phyloP scores from a whole-genome alignment of 192 early-diverging fungal species.

The Coemansia sp. region DNA sequence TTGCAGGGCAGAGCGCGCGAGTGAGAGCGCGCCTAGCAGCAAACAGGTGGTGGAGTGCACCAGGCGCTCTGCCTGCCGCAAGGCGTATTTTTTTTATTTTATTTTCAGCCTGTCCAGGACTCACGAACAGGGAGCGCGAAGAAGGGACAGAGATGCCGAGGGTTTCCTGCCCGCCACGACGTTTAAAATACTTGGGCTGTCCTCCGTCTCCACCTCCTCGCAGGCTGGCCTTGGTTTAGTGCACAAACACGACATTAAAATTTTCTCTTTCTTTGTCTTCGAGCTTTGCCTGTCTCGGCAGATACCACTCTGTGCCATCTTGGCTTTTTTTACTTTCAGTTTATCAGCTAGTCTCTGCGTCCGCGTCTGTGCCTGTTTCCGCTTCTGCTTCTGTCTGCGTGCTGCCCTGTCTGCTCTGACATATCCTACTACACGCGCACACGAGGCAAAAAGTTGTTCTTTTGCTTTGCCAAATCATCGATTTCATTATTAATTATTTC shows the following conservation, averaged over 20 bases:
- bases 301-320: neutral
- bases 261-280: neutral
- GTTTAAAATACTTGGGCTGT: constrained; percentile 12
- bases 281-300: neutral
- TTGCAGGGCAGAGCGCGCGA: constrained; percentile 18
- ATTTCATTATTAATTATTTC: neutral
- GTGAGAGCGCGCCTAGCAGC: constrained; percentile 18
- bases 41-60: constrained; percentile 19
- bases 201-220: neutral
- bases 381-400: neutral
- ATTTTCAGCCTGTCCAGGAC: neutral
- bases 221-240: neutral
- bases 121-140: neutral
- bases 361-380: neutral
- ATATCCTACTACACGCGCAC: neutral
- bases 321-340: neutral
- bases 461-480: neutral
- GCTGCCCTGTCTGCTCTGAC: neutral
- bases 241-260: neutral
- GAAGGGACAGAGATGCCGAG: constrained; percentile 13
- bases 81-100: constrained; percentile 8
- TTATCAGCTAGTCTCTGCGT: neutral
- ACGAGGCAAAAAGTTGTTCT: neutral
- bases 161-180: constrained; percentile 2
- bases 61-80: constrained; percentile 14